Evolutionary conservation across 805 yeast genomes (phyloP).

Genomic region (Candida orba): DNA sequence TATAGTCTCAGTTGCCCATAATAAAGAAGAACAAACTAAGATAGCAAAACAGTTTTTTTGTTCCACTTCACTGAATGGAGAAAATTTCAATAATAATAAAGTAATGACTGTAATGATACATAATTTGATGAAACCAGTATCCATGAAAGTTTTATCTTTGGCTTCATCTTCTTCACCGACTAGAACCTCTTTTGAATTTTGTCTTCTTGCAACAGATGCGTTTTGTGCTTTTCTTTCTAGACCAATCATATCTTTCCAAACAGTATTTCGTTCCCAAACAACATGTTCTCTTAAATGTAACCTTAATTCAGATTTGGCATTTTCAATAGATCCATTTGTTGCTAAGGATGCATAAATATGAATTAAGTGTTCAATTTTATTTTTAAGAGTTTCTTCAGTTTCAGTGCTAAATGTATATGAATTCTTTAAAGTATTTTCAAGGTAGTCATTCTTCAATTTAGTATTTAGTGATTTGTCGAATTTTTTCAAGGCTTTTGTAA

Average conservation of each 20-base stretch:
- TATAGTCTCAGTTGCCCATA: constrained; percentile 95
- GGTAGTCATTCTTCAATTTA: constrained; percentile 50
- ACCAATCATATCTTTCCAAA: constrained; percentile 95
- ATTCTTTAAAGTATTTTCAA: constrained; percentile 35
- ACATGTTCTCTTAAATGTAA: constrained; percentile 79
- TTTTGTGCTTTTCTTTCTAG: constrained; percentile 82
- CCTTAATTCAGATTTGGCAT: constrained; percentile 43
- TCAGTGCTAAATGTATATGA: constrained; percentile 49
- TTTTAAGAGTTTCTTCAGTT: constrained; percentile 43
- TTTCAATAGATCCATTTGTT: constrained; percentile 31
- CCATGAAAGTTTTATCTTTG: constrained; percentile 12
- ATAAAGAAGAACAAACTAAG: constrained; percentile 68
- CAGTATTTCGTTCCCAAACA: constrained; percentile 96
- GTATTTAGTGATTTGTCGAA: constrained; percentile 79
- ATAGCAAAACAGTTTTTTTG: constrained; percentile 83
- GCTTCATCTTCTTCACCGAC: constrained; percentile 24
- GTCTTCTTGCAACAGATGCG: constrained; percentile 38
- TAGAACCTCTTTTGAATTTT: constrained; percentile 15
- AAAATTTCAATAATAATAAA: constrained; percentile 32
- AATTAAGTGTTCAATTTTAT: constrained; percentile 45
- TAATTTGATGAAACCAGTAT: constrained; percentile 38
- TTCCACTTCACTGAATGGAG: constrained; percentile 49
- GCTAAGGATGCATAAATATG: constrained; percentile 48
- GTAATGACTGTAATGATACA: constrained; percentile 43
- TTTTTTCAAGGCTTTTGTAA: constrained; percentile 83